Percentiles rank a stretch among this genome's conserved stretches.
Conservation (phyloP, 805 yeast genomes). For the Priceomyces haplophilus region DNA sequence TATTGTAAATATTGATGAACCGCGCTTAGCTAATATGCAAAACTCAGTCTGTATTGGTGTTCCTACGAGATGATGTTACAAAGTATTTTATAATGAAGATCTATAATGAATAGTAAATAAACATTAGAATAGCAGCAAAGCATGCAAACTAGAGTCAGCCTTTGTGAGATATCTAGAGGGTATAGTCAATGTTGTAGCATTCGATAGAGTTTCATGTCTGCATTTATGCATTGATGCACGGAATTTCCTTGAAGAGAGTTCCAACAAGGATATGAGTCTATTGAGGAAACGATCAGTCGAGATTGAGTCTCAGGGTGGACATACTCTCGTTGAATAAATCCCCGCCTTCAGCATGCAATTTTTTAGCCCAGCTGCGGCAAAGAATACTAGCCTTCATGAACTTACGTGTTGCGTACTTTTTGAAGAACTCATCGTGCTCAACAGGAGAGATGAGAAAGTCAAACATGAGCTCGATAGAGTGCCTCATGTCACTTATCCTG, state of each 20-base stretch:
- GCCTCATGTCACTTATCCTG: constrained; percentile 65
- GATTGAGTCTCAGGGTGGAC: constrained; percentile 17
- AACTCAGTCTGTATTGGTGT: constrained; percentile 1
- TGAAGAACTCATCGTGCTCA: constrained; percentile 87
- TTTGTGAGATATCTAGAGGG: neutral
- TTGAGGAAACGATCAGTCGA: neutral
- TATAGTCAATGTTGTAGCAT: neutral
- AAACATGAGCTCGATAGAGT: constrained; percentile 69
- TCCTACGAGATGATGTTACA: constrained; percentile 1
- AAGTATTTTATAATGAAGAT: neutral
- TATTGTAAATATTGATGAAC: neutral
- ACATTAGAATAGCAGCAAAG: constrained; percentile 1
- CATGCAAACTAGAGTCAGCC: neutral
- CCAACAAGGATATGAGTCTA: neutral
- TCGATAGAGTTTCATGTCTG: too few relatives aligned
- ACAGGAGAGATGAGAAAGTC: constrained; percentile 78
- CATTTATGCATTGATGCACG: neutral
- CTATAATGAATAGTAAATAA: constrained; percentile 3
- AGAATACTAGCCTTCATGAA: constrained; percentile 81
- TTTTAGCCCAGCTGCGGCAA: constrained; percentile 81
- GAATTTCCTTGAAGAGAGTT: neutral
- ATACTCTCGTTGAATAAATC: constrained; percentile 29
- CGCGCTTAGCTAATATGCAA: neutral
- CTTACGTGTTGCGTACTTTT: constrained; percentile 85
- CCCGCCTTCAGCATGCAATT: constrained; percentile 47